Percentiles rank a stretch among this genome's conserved stretches.
Conservation (phyloP, 805 yeast genomes). For the Wickerhamiella qilinensis region DNA sequence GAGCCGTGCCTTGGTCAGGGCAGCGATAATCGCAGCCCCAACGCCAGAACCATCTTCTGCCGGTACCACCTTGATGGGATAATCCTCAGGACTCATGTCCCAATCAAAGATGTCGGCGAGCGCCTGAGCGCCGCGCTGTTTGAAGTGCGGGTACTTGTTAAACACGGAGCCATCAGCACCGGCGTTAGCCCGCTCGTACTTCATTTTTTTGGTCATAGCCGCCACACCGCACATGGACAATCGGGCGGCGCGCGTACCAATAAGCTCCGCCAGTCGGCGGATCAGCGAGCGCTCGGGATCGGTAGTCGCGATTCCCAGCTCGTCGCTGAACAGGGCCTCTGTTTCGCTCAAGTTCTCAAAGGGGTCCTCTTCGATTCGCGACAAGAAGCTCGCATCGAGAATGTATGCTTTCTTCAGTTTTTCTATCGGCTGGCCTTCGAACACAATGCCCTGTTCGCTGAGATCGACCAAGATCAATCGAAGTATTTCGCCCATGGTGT, state of each 20-base stretch:
- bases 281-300: conserved; percentile 65
- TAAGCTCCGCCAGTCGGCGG: conserved; percentile 67
- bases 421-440: conserved; percentile 50
- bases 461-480: conserved; percentile 68
- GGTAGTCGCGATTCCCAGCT: conserved; percentile 50
- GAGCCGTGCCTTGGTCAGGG: conserved; percentile 71
- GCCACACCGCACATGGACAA: conserved; percentile 90
- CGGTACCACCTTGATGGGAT: conserved; percentile 72
- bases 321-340: conserved; percentile 42
- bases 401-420: conserved; percentile 47
- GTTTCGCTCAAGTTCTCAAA: conserved; percentile 69
- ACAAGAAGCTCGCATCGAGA: conserved; percentile 81
- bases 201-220: conserved; percentile 79
- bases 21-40: conserved; percentile 97
- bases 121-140: conserved; percentile 75
- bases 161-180: conserved; percentile 97
- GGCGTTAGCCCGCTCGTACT: conserved; percentile 50
- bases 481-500: conserved; percentile 83
- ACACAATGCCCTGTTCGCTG: conserved; percentile 45
- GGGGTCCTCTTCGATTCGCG: conserved; percentile 78
- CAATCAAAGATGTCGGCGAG: conserved; percentile 81
- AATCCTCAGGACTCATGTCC: conserved; percentile 37
- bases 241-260: conserved; percentile 87
- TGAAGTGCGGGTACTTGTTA: conserved; percentile 86
- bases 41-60: conserved; percentile 99